phyloP scores from a whole-genome alignment of 2,329 filamentous ascomycete species.

The Venturia carpophila region DNA sequence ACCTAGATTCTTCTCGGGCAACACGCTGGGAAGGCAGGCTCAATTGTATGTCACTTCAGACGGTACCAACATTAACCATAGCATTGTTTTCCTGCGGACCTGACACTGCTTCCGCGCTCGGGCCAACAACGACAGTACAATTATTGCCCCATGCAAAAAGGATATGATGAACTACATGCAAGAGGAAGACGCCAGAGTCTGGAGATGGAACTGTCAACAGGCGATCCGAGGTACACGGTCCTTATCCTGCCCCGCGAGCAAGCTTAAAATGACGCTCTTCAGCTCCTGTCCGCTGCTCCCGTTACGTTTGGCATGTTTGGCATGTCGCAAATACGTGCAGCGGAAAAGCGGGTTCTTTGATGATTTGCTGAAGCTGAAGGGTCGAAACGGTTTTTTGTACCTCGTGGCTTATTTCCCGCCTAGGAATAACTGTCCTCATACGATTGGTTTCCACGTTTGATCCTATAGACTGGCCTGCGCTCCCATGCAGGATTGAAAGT shows the following conservation, averaged over 20 bases:
- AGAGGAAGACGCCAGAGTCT: background rate
- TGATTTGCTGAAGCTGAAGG: too few species aligned
- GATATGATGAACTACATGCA: background rate
- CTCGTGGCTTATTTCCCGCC: too few species aligned
- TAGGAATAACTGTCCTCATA: too few species aligned
- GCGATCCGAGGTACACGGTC: background rate
- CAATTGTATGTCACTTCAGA: background rate
- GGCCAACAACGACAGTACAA: background rate
- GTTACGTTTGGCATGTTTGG: background rate
- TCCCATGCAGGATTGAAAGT: too few species aligned
- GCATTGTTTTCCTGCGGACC: background rate
- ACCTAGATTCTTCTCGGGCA: background rate
- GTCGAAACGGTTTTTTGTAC: too few species aligned
- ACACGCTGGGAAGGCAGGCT: background rate
- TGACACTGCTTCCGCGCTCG: background rate
- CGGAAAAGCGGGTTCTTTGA: background rate
- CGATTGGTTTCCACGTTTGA: background rate
- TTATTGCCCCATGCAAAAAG: background rate
- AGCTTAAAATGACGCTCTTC: constrained; percentile 5
- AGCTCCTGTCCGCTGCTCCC: background rate
- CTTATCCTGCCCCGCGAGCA: background rate
- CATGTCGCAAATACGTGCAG: background rate
- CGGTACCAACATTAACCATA: background rate
- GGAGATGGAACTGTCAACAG: background rate
- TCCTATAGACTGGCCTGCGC: background rate